phyloP scores from a whole-genome alignment of 495 filamentous ascomycete species.

The Chaetomium cochliodes region DNA sequence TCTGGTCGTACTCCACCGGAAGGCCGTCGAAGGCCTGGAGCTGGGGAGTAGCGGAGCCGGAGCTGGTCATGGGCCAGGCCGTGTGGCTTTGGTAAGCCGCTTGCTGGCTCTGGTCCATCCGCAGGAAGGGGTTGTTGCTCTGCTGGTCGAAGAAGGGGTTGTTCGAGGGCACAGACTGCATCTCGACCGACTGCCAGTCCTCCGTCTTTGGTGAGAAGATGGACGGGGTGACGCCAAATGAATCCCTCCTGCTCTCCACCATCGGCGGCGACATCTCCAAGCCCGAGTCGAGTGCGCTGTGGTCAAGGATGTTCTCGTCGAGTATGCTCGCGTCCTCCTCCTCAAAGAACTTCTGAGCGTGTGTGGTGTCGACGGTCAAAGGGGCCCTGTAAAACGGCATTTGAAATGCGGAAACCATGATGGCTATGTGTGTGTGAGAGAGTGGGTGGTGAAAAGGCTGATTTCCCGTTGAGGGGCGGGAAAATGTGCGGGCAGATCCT shows the following conservation, averaged over 20 bases:
- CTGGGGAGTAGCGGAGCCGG: slow-evolving; percentile 46
- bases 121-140: slow-evolving; percentile 58
- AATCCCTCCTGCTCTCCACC: slow-evolving; percentile 64
- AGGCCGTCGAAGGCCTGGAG: slow-evolving; percentile 63
- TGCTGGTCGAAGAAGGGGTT: slow-evolving; percentile 62
- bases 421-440: slow-evolving; percentile 32
- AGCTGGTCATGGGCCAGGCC: slow-evolving; percentile 60
- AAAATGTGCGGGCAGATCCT: slow-evolving; percentile 33
- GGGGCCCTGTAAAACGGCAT: slow-evolving; percentile 63
- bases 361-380: slow-evolving; percentile 60
- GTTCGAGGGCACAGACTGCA: slow-evolving; percentile 55
- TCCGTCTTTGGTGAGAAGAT: slow-evolving; percentile 74
- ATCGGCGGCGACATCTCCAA: slow-evolving; percentile 68
- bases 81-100: slow-evolving; percentile 47
- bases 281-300: slow-evolving; percentile 59
- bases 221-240: slow-evolving; percentile 65
- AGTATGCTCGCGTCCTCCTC: slow-evolving; percentile 80
- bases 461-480: slow-evolving; percentile 16
- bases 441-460: slow-evolving; percentile 16
- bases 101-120: slow-evolving; percentile 54
- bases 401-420: slow-evolving; percentile 52
- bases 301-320: slow-evolving; percentile 82
- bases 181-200: slow-evolving; percentile 65
- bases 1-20: slow-evolving; percentile 57
- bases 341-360: slow-evolving; percentile 62